These are phyloP conservation scores for Apiospora koreana DNA, from an alignment of 2,329 filamentous ascomycete species.

Conservation along the genomic window DNA sequence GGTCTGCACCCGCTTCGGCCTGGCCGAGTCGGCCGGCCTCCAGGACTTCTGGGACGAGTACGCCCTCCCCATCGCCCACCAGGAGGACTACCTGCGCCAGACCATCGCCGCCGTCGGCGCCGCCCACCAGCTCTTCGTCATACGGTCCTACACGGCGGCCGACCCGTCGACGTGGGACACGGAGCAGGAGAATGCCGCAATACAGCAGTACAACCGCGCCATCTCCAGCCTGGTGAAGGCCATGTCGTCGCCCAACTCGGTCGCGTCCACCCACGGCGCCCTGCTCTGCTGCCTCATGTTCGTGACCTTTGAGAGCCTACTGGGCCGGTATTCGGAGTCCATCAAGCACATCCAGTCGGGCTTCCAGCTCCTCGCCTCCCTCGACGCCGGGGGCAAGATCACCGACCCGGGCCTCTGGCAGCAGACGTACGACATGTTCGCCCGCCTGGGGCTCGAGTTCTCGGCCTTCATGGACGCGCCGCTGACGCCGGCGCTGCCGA, in stretches of 20 bases:
- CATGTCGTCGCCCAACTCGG: not conserved
- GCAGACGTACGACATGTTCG: constrained; percentile 2
- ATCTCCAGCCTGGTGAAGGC: constrained; percentile 6
- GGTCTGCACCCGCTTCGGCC: not conserved
- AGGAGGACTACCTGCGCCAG: not conserved
- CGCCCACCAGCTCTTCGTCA: constrained; percentile 8
- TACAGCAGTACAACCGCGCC: constrained; percentile 9
- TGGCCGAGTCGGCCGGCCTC: constrained; percentile 1
- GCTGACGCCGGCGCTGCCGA: not conserved
- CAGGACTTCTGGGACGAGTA: constrained; percentile 2
- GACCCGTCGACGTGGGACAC: not conserved
- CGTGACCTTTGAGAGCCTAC: not conserved
- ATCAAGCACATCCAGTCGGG: constrained; percentile 3
- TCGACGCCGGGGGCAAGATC: not conserved
- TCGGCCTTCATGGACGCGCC: constrained; percentile 2
- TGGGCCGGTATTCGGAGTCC: constrained; percentile 9
- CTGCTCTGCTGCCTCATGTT: constrained; percentile 7
- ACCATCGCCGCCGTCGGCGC: constrained; percentile 5
- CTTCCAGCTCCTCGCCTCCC: not conserved
- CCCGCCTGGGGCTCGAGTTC: constrained; percentile 6
- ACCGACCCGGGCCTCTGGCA: not conserved
- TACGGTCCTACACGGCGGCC: not conserved
- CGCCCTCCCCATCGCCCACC: not conserved
- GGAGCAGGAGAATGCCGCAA: not conserved
- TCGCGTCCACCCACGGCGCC: not conserved